Conservation (phyloP, 805 yeast species). For the Lachancea fermentati region DNA sequence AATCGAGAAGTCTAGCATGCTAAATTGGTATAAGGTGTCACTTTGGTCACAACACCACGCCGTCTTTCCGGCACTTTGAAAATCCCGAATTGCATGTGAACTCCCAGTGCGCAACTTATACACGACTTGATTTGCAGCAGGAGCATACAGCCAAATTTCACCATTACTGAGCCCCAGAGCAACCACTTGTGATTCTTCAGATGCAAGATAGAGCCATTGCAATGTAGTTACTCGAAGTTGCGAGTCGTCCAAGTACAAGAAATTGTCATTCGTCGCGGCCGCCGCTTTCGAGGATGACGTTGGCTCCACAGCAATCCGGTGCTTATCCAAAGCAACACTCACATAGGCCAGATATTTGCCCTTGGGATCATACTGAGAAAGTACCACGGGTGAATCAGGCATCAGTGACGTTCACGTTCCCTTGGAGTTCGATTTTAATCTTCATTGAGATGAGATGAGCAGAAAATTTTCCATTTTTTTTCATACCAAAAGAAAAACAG, state of each 20-base stretch:
- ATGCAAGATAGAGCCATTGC: slow-evolving; percentile 22
- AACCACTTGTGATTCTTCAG: slow-evolving; percentile 41
- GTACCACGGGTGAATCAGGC: slow-evolving; percentile 21
- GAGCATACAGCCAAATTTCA: slow-evolving; percentile 58
- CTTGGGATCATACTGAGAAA: slow-evolving; percentile 54
- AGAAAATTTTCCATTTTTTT: slow-evolving; percentile 2
- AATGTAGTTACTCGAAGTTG: slow-evolving; percentile 19
- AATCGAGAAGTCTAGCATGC: slow-evolving; percentile 40
- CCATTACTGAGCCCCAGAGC: slow-evolving; percentile 67
- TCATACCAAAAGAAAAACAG: not conserved
- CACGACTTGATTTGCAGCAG: slow-evolving; percentile 52
- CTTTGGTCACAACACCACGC: slow-evolving; percentile 56
- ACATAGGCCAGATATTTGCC: slow-evolving; percentile 63
- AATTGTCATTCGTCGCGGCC: slow-evolving; percentile 37
- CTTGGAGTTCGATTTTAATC: not conserved
- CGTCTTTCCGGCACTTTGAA: slow-evolving; percentile 37
- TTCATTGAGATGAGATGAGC: slow-evolving; percentile 11
- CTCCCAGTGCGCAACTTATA: slow-evolving; percentile 45
- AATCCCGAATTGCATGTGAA: slow-evolving; percentile 44
- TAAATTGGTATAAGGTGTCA: slow-evolving; percentile 61
- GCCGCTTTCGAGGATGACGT: slow-evolving; percentile 36
- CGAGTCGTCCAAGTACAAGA: slow-evolving; percentile 23
- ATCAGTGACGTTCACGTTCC: slow-evolving; percentile 1
- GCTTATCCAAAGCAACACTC: slow-evolving; percentile 62
- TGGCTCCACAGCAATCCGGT: slow-evolving; percentile 60